A percentile compares a stretch with the other conserved stretches of the same genome.
These are phyloP conservation scores for Thymus mandschuricus DNA, from an alignment of 257 asterid genomes.

Conservation along the genomic window DNA sequence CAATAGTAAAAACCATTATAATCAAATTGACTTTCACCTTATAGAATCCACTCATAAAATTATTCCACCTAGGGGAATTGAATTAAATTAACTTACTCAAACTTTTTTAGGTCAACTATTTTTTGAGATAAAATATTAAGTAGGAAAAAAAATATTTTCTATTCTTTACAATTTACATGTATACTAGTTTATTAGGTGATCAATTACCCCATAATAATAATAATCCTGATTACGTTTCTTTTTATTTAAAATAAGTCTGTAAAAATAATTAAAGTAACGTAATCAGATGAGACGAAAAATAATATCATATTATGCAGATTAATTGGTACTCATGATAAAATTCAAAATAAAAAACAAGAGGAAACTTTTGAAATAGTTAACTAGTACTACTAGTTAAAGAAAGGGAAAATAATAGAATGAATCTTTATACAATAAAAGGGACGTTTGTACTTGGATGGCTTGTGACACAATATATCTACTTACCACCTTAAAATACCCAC, in stretches of 20 bases:
- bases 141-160: neutral
- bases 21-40: slow-evolving; percentile 18
- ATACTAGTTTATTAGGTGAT: no score
- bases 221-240: no score
- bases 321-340: no score
- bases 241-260: no score
- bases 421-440: neutral
- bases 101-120: slow-evolving; percentile 36
- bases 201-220: neutral
- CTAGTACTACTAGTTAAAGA: no score
- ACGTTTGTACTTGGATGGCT: slow-evolving; percentile 24
- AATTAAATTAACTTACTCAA: slow-evolving; percentile 3
- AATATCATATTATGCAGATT: no score
- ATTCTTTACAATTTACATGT: neutral
- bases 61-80: slow-evolving; percentile 24
- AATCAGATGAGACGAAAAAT: no score
- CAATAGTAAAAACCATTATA: slow-evolving; percentile 23
- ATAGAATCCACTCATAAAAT: slow-evolving; percentile 33
- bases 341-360: no score
- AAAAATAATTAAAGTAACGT: no score
- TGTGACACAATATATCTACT: slow-evolving; percentile 21
- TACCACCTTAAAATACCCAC: slow-evolving; percentile 44
- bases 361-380: no score
- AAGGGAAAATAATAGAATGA: slow-evolving; percentile 2
- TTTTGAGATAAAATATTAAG: neutral